Base-by-base conservation (phyloP, 495 filamentous ascomycete species). In the Lasiosphaeriaceae sp. region DNA sequence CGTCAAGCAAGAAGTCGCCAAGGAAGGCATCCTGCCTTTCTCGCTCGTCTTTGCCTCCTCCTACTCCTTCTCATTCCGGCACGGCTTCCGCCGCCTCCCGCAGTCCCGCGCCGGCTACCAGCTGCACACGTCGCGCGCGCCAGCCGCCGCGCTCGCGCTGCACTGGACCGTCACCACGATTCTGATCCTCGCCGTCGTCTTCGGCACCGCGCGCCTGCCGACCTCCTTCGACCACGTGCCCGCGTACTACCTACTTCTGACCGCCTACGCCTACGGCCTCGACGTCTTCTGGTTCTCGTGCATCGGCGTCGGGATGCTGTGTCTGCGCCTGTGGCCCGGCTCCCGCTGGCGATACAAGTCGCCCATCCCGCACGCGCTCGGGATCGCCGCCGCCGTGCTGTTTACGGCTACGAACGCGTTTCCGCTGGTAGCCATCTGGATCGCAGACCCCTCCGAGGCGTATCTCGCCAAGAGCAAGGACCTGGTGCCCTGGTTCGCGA, bases 1-100 rank as follows among this genome's bases (percentile, higher is more conserved):
- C 0, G 72, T 88, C 22, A 88, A 87, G 57, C 83, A 87, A 67
- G 86, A 88, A 66, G 75, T 88, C 21, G 86, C 84, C 14, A 77
- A 79, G 31, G 83, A 87, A 66, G 86, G 86, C 0, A 80, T 88
- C 26, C 66, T 89, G 9, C 86, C 86, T 2, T 86, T 72, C 58
- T 75, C 82, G 23, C 66, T 68, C 16, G 63, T 79, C n/a, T 74
- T 43, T n/a, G 39, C 39, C 14, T 43, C 39, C 0, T 43, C 39
- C 14, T 60, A 64, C 29, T 50, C 57, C 16, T 60, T 64, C 47
- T 55, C 54, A 9, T 49, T 64, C 43, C 47, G 57, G 6, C 46
- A 52, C 21, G 57, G 61, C 14, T 64, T 64, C 55, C 54, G 51
- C 2, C 61, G 61, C 31, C 43, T 64, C 3, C 57, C 54, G 11